Base-by-base conservation (phyloP, 495 filamentous ascomycete species). In the Hamigera avellanea region DNA sequence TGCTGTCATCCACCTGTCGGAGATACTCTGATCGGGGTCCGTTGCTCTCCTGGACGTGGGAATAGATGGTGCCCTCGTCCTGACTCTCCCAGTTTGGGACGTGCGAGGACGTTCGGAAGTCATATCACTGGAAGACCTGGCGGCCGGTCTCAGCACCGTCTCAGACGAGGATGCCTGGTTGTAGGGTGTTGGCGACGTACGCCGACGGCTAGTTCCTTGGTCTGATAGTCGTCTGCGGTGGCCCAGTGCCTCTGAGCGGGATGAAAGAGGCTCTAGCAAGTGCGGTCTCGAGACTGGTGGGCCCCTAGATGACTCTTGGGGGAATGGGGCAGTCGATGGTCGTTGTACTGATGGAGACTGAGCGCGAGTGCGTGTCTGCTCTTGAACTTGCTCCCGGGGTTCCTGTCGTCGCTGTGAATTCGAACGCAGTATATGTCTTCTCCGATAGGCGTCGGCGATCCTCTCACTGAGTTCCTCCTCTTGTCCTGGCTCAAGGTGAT, bases 391-490 rank as follows among this genome's bases (percentile, higher is more conserved):
- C 13, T 54, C 54, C 26, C 43, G 40, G 4, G 40, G 26, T 25
- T 62, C 52, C 39, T 54, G 38, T 29, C 44, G 37, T 37, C 56
- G 56, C 26, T 53, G 48, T 13, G 55, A 44, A 17, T 41, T 48
- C 21, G 65, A 53, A 26, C 61, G 57, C 28, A 54, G 48, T 41
- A 57, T 66, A 48, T 85, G 83, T 21, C 84, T 66, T 36, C 80
- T 68, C 34, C 81, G 66, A 50, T 88, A 93, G 10, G 85, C 86
- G 46, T 89, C 81, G 10, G 86, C 87, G 48, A 95, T 93, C 42
- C 79, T 75, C 50, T 87, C 80, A 50, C 81, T 93, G 6, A 95
- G 72, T 53, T 91, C 83, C 43, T 93, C 84, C 46, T 94, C 86
- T 41, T 78, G 81, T 32, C 59, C 60, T 2, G 81, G 66, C 43